Evolutionary conservation across 305 asterid species (phyloP).

Genomic region (Coffea humblotiana): DNA sequence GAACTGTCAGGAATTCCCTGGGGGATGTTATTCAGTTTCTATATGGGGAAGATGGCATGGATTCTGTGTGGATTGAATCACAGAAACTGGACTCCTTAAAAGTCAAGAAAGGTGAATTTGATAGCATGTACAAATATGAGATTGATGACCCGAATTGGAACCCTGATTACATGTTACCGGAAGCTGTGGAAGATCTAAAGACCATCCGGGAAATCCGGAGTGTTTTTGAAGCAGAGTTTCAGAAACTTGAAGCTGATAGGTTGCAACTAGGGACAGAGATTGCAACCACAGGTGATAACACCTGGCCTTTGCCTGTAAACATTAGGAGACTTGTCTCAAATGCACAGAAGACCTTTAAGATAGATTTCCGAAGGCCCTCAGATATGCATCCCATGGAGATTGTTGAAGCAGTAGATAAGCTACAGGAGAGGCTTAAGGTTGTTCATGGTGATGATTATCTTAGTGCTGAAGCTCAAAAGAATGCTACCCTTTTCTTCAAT

Average conservation of each 20-base stretch:
- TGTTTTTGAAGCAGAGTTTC: conserved; percentile 96
- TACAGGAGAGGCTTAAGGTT: conserved; percentile 94
- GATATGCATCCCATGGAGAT: conserved; percentile 99
- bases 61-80: conserved; percentile 96
- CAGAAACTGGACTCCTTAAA: conserved; percentile 92
- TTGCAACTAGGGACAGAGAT: conserved; percentile 88
- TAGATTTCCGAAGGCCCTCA: conserved; percentile 91
- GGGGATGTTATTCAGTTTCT: conserved; percentile 99
- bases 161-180: conserved; percentile 84
- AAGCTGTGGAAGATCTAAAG: conserved; percentile 87
- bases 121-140: conserved; percentile 72
- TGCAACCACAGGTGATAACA: conserved; percentile 88
- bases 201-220: conserved; percentile 90
- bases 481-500: conserved; percentile 95
- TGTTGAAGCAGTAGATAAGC: conserved; percentile 96
- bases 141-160: conserved; percentile 82
- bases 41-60: conserved; percentile 99
- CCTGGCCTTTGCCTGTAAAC: conserved; percentile 95
- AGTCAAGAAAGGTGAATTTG: conserved; percentile 69
- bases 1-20: conserved; percentile 91
- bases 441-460: conserved; percentile 98
- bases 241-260: conserved; percentile 92
- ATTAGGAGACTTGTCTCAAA: conserved; percentile 85
- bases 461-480: conserved; percentile 97
- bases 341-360: conserved; percentile 95